These are phyloP conservation scores for Aspergillus calidoustus DNA, from an alignment of 2,329 filamentous ascomycete species.

Conservation along the genomic window DNA sequence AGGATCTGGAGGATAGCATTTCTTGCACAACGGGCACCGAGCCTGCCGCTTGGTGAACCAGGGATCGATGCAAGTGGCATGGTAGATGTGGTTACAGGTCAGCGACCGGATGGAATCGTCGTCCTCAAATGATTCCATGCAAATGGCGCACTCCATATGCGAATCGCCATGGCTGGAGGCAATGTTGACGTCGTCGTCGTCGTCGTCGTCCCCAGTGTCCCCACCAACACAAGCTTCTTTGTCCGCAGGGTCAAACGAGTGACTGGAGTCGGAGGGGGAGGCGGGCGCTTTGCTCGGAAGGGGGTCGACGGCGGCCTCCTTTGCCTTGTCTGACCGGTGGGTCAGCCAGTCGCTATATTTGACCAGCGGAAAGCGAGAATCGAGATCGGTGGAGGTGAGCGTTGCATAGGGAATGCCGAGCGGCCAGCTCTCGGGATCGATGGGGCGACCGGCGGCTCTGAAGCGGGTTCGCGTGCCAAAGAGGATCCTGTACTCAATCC, in stretches of 20 bases:
- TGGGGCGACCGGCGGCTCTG: neutral
- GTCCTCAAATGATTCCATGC: constrained; percentile 88
- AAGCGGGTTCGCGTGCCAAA: constrained; percentile 19
- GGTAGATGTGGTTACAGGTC: constrained; percentile 96
- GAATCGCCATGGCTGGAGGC: constrained; percentile 11
- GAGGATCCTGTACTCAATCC: constrained; percentile 19
- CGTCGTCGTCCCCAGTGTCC: neutral
- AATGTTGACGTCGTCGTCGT: neutral
- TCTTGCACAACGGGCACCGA: constrained; percentile 93
- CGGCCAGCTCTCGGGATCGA: constrained; percentile 21
- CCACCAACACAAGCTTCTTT: neutral
- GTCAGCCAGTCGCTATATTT: constrained; percentile 22
- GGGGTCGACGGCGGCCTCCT: neutral
- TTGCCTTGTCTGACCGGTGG: neutral
- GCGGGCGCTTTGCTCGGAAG: constrained; percentile 1
- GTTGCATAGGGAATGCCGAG: constrained; percentile 9
- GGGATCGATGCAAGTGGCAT: constrained; percentile 90
- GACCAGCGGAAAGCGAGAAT: constrained; percentile 21
- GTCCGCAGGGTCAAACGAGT: constrained; percentile 1
- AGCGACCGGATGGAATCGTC: constrained; percentile 92
- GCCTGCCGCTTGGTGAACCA: constrained; percentile 94
- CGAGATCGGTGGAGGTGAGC: constrained; percentile 18
- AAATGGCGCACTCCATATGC: constrained; percentile 74
- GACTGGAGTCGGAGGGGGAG: neutral
- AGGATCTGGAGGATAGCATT: constrained; percentile 13